phyloP scores from a whole-genome alignment of 345 rosid species.

The Isatis tinctoria region DNA sequence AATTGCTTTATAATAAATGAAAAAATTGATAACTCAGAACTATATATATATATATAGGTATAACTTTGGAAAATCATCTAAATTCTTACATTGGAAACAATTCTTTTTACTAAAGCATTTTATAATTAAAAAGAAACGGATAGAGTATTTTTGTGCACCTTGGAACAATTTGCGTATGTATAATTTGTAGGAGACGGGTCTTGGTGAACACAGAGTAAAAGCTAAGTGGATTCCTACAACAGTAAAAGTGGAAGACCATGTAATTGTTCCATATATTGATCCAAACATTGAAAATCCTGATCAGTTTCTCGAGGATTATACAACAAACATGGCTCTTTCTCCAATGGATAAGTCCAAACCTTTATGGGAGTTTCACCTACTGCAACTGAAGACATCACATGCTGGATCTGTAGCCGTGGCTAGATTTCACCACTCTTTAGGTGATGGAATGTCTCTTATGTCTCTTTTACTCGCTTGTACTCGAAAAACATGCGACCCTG shows the following conservation, averaged over 20 bases:
- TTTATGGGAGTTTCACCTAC: background rate
- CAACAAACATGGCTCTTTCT: background rate
- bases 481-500: background rate
- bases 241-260: background rate
- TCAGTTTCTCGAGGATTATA: background rate
- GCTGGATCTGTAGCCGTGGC: background rate
- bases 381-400: background rate
- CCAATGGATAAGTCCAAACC: background rate
- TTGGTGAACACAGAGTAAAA: background rate
- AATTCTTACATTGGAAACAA: background rate
- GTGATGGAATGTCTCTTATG: background rate
- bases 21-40: too few relatives aligned
- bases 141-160: background rate
- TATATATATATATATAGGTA: too few relatives aligned
- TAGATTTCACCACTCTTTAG: background rate
- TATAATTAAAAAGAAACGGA: background rate
- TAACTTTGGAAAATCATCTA: background rate
- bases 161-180: background rate
- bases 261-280: background rate
- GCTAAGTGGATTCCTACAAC: background rate
- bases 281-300: background rate
- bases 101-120: background rate
- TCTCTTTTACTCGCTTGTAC: background rate
- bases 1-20: background rate
- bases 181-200: background rate